Evolutionary conservation across 148 eudicot genomes (phyloP).

Genomic region (Nyssa sinensis): DNA sequence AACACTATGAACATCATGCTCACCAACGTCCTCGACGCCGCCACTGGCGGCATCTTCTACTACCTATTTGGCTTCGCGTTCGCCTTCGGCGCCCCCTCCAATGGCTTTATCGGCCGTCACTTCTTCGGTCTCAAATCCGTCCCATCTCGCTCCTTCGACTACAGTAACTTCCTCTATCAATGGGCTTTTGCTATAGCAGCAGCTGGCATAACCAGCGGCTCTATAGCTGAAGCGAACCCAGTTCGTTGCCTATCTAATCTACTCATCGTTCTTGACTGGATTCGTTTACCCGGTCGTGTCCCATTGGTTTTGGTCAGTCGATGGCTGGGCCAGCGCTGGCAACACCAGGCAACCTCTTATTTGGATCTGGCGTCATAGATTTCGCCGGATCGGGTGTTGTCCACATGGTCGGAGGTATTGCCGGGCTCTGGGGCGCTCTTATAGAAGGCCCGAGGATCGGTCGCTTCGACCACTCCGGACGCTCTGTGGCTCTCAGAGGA

Average conservation of each 20-base stretch:
- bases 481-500: slow-evolving; percentile 48
- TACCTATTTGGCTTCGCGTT: slow-evolving; percentile 81
- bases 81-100: slow-evolving; percentile 61
- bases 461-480: slow-evolving; percentile 52
- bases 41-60: slow-evolving; percentile 71
- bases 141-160: slow-evolving; percentile 40
- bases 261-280: slow-evolving; percentile 65
- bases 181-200: slow-evolving; percentile 91
- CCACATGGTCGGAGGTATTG: slow-evolving; percentile 73
- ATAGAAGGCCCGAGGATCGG: slow-evolving; percentile 73
- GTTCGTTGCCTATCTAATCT: slow-evolving; percentile 67
- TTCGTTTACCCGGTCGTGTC: slow-evolving; percentile 78
- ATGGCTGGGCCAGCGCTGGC: slow-evolving; percentile 70
- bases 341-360: slow-evolving; percentile 24
- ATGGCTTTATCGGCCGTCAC: slow-evolving; percentile 57
- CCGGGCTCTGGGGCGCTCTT: slow-evolving; percentile 63
- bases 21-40: slow-evolving; percentile 85
- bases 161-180: slow-evolving; percentile 50
- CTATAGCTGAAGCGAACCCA: slow-evolving; percentile 79
- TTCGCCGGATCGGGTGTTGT: slow-evolving; percentile 75
- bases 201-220: slow-evolving; percentile 74
- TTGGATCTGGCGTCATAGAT: slow-evolving; percentile 62
- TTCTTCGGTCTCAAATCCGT: slow-evolving; percentile 42
- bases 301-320: slow-evolving; percentile 75
- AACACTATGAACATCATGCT: slow-evolving; percentile 95